These are phyloP conservation scores for Gastrolobium bilobum DNA, from an alignment of 306 rosid species.

Conservation along the genomic window DNA sequence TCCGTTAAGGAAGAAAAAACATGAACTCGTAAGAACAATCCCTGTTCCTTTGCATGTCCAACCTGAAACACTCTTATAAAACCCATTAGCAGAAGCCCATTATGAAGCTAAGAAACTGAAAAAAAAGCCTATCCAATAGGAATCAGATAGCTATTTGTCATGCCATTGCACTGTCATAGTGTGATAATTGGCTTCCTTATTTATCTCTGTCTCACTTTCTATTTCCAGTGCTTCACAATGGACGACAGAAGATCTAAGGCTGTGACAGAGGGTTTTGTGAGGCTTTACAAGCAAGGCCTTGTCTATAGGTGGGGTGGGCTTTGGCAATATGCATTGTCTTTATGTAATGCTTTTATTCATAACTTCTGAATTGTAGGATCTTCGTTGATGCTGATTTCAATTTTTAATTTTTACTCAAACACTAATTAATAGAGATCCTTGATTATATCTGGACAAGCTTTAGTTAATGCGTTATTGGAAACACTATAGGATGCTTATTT, in stretches of 20 bases:
- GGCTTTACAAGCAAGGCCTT: slow-evolving; percentile 78
- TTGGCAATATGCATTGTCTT: slow-evolving; percentile 33
- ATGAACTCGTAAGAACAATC: slow-evolving; percentile 18
- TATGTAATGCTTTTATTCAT: slow-evolving; percentile 32
- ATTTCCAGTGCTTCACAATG: slow-evolving; percentile 91
- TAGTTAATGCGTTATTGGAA: slow-evolving; percentile 24
- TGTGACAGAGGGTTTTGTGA: slow-evolving; percentile 93
- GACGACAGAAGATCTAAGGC: slow-evolving; percentile 87
- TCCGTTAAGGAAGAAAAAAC: not conserved
- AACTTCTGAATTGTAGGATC: slow-evolving; percentile 32
- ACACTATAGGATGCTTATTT: slow-evolving; percentile 6
- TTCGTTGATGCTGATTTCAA: slow-evolving; percentile 7
- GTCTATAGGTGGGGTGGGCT: slow-evolving; percentile 76
- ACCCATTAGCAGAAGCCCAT: not conserved
- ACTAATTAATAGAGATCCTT: not conserved
- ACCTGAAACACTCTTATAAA: not conserved
- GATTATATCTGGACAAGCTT: slow-evolving; percentile 1
- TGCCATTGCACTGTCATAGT: slow-evolving; percentile 4
- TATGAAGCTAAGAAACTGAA: slow-evolving; percentile 13
- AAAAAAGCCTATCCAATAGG: slow-evolving; percentile 12
- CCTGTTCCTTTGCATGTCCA: not conserved
- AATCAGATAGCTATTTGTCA: slow-evolving; percentile 24
- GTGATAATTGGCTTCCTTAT: slow-evolving; percentile 2
- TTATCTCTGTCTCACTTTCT: slow-evolving; percentile 29
- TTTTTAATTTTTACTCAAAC: not conserved